Conservation (phyloP, 306 rosid species). For the Cercis canadensis region DNA sequence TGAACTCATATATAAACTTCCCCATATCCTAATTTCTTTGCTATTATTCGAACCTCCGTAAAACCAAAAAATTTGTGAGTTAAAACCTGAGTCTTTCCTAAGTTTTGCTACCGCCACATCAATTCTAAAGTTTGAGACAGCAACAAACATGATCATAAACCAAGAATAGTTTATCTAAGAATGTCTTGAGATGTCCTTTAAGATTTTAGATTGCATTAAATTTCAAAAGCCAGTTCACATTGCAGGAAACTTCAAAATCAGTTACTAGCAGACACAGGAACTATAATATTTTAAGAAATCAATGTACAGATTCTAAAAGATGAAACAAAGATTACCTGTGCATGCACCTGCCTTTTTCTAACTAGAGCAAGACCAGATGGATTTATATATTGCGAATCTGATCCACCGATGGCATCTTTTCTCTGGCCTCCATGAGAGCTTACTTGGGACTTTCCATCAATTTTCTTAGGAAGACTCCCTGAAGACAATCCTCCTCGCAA, state of each 20-base stretch:
- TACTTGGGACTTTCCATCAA: constrained; percentile 62
- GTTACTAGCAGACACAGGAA: constrained; percentile 17
- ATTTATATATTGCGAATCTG: constrained; percentile 67
- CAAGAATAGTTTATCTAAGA: not conserved
- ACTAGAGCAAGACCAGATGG: constrained; percentile 74
- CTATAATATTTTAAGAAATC: constrained; percentile 1
- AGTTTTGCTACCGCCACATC: constrained; percentile 18
- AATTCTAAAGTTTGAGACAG: constrained; percentile 30
- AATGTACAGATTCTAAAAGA: not conserved
- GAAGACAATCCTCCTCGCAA: constrained; percentile 65
- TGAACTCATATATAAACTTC: constrained; percentile 13
- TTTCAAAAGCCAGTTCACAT: constrained; percentile 31
- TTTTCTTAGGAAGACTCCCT: constrained; percentile 67
- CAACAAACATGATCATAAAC: constrained; percentile 19
- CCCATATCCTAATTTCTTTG: constrained; percentile 6
- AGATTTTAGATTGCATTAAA: not conserved
- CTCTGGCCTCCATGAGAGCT: constrained; percentile 63
- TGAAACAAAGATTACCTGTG: constrained; percentile 63
- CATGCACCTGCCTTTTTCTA: constrained; percentile 86
- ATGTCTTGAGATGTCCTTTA: constrained; percentile 3
- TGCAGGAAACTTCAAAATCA: constrained; percentile 8
- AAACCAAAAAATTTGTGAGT: constrained; percentile 16
- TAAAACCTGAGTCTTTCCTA: constrained; percentile 26
- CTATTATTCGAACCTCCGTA: constrained; percentile 15
- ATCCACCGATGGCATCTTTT: constrained; percentile 74